Percentiles rank a stretch among this genome's conserved stretches.
Conservation (phyloP, 805 yeast genomes). For the Nakazawaea molendinolei region DNA sequence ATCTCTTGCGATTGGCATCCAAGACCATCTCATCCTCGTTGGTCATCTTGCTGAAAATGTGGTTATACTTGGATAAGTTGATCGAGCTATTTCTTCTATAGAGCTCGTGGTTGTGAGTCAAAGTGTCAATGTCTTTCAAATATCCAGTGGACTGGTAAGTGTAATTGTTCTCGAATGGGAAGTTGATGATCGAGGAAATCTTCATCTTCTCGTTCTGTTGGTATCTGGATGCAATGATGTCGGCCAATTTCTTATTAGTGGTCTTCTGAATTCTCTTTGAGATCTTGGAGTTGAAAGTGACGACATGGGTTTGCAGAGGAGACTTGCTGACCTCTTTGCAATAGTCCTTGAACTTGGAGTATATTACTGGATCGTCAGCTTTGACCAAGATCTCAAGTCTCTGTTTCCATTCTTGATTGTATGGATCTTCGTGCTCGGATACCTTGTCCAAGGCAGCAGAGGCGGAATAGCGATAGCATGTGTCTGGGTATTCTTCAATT, state of each 20-base stretch:
- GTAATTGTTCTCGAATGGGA: conserved; percentile 48
- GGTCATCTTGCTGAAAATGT: conserved; percentile 5
- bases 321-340: conserved; percentile 22
- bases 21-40: neutral
- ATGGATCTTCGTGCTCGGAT: conserved; percentile 27
- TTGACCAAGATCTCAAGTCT: conserved; percentile 33
- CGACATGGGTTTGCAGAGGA: conserved; percentile 20
- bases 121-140: conserved; percentile 39
- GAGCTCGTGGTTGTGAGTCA: conserved; percentile 41
- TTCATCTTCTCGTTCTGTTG: conserved; percentile 5
- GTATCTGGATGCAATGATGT: conserved; percentile 11
- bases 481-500: conserved; percentile 26
- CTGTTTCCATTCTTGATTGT: conserved; percentile 39
- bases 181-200: conserved; percentile 25
- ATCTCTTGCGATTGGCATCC: conserved; percentile 3
- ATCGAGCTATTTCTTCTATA: conserved; percentile 29
- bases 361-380: conserved; percentile 32
- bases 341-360: conserved; percentile 30
- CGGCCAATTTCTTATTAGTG: conserved; percentile 6
- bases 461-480: conserved; percentile 27
- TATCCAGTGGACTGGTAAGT: conserved; percentile 43
- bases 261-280: conserved; percentile 14
- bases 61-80: conserved; percentile 14
- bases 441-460: conserved; percentile 20
- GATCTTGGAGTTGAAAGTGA: conserved; percentile 10